These are phyloP conservation scores for Cyclocybe cylindracea DNA, from an alignment of 768 basidiomycete genomes.

Conservation along the genomic window DNA sequence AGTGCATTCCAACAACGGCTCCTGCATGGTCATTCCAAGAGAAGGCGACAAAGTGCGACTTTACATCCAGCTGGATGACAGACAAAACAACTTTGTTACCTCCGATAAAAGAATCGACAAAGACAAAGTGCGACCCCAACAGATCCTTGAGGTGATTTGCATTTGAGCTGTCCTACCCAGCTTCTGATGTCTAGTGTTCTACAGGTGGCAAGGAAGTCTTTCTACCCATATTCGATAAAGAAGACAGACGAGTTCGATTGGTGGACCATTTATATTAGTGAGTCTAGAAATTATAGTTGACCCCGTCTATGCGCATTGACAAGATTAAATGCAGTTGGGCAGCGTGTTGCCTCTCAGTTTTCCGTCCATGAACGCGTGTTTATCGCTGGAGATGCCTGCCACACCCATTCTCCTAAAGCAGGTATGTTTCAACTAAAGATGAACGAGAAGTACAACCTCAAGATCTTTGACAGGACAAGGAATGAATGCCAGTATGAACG, in stretches of 20 bases:
- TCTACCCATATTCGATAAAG: constrained; percentile 56
- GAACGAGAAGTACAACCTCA: not conserved
- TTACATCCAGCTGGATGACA: constrained; percentile 66
- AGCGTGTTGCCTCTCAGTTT: constrained; percentile 69
- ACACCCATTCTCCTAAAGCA: constrained; percentile 68
- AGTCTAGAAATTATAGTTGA: constrained; percentile 17
- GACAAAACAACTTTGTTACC: constrained; percentile 40
- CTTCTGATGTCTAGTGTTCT: not conserved
- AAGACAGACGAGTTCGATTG: constrained; percentile 57
- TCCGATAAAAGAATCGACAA: constrained; percentile 56
- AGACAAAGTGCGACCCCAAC: constrained; percentile 45
- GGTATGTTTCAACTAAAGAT: constrained; percentile 33
- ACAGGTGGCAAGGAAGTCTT: constrained; percentile 55
- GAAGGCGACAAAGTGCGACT: constrained; percentile 68
- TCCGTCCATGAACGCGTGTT: constrained; percentile 66
- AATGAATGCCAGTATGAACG: constrained; percentile 79
- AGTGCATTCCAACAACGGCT: constrained; percentile 70
- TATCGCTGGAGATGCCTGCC: constrained; percentile 77
- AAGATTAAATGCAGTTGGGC: constrained; percentile 51
- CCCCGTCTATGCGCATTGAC: not conserved
- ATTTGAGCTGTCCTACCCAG: not conserved
- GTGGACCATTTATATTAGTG: constrained; percentile 77
- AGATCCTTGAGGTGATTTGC: constrained; percentile 50
- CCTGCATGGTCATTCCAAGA: constrained; percentile 75
- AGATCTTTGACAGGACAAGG: constrained; percentile 53